Base-by-base conservation (phyloP, 345 rosid genomes). In the Hypericum perforatum region DNA sequence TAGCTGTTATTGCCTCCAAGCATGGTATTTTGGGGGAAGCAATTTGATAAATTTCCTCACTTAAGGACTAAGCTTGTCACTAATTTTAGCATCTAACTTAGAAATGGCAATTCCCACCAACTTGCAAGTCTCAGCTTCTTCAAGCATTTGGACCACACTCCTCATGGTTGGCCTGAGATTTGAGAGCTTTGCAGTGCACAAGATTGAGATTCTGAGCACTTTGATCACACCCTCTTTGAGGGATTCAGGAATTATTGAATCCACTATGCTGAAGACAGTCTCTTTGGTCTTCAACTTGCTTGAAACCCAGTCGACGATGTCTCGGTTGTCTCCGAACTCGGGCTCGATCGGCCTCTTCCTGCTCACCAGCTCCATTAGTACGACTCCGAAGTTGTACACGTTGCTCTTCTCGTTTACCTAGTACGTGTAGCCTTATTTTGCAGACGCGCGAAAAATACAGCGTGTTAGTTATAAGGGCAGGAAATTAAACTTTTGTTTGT, bases 351-450 rank as follows among this genome's bases (percentile, higher is more conserved):
- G 85, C 67, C 71, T 81, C 63, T 73, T 92, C 8, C 96, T 95
- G 0, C 80, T 88, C 51, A 92, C 88, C 0, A 88, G 75, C 75
- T 92, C 98, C 90, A 88, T 81, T 50, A 92, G 52, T 32, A 92
- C 95, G 39, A 92, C 98, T 5, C 96, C 98, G 14, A 85, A 91
- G 64, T 96, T 87, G 15, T 91, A 91, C 58, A 91, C 98, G 41
- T 91, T 95, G 53, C 84, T 79, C 75, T 87, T 92, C 72, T 92
- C 98, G 6, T 63, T 77, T 52, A 92, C 95, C 55, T 76, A 87
- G 65, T 61, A 75, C 0, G 96, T 71, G 68, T 88, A 92, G 8
- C 90, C 98, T 46, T 87, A 88, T 75, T 92, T 95, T 92, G 85
- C 59, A 68, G 14, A 60, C 59, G 43, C 7, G 51, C 10, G 39